Evolutionary conservation across 768 basidiomycete species (phyloP).

Genomic region (Collybia mongolica): DNA sequence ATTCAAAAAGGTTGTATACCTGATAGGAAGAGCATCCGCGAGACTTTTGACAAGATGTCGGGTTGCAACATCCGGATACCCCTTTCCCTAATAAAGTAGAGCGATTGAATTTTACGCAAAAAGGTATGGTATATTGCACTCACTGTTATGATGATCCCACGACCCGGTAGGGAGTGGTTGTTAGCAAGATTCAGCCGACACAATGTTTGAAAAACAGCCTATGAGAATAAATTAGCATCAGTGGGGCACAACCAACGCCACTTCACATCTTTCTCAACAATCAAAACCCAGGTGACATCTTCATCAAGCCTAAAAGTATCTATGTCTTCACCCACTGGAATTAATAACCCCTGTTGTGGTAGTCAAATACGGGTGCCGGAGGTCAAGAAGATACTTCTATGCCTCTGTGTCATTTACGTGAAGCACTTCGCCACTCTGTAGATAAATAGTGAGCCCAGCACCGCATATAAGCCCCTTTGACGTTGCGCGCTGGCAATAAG

Average conservation of each 20-base stretch:
- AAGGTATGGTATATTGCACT: no score
- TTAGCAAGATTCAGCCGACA: constrained; percentile 55
- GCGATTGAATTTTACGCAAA: constrained; percentile 6
- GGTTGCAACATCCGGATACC: constrained; percentile 94
- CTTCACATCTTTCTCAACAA: constrained; percentile 91
- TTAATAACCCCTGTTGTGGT: constrained; percentile 59
- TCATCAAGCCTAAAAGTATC: constrained; percentile 53
- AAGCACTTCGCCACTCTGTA: constrained; percentile 54
- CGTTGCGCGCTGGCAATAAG: constrained; percentile 65
- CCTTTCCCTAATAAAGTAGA: constrained; percentile 76
- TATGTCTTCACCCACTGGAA: constrained; percentile 78
- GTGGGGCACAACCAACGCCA: no score
- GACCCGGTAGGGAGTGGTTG: constrained; percentile 49
- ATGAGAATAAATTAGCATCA: constrained; percentile 3
- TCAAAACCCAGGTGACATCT: constrained; percentile 70
- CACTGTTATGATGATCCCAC: constrained; percentile 81
- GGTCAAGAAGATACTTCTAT: not conserved
- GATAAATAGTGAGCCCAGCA: constrained; percentile 52
- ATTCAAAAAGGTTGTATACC: constrained; percentile 35
- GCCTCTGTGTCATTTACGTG: constrained; percentile 61
- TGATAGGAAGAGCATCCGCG: constrained; percentile 57
- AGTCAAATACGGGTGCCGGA: not conserved
- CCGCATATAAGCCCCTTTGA: constrained; percentile 88
- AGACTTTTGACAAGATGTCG: constrained; percentile 79
- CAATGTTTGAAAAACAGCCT: constrained; percentile 96